Base-by-base conservation (phyloP, 179 eudicot species). In the Camellia oleifera region DNA sequence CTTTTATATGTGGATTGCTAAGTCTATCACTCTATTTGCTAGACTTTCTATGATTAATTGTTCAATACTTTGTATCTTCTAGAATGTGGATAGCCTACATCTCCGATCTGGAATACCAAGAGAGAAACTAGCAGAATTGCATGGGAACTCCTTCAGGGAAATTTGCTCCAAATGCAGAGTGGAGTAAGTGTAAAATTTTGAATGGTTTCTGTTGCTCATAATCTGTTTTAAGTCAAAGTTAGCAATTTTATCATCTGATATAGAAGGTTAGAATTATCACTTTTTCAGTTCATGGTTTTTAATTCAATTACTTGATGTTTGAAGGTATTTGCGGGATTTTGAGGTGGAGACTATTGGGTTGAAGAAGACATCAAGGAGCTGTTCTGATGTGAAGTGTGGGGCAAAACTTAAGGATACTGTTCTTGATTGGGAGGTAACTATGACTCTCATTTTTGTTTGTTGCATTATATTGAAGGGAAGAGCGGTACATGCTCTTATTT, bases 1-100 rank as follows among this genome's bases (percentile, higher is more conserved):
- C 58, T 58, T 32, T 58, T 15, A 58, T 58, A 57, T 70, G 74
- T 72, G 61, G 18, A 62, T 45, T 77, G 23, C 61, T 44, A 50
- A 71, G 61, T 69, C 7, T 10, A 57, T 69, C 46, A 71, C 52
- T 69, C 12, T 10, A 57, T 69, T 32, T 68, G 60, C 73, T 69
- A 71, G 72, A 45, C 7, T 26, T 77, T 58, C 17, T 65, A 32
- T 32, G 44, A 20, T 54, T 20, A 10, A 48, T 77, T 79, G 13
- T 60, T 72, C 13, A 70, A 69, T 44, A 5, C 65, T 72, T 76
- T 76, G 69, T 82, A 12, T 67, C 67, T 82, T 77, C 73, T 85
- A 92, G 98, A 94, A 94, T 80, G 89, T 94, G 82, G 98, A 94
- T 80, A 92, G 97, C 76, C 94, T 94, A 77, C 98, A 94, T 87